These are phyloP conservation scores for Melocanna baccifera DNA, from an alignment of 176 grass and related monocot genomes.

Conservation along the genomic window DNA sequence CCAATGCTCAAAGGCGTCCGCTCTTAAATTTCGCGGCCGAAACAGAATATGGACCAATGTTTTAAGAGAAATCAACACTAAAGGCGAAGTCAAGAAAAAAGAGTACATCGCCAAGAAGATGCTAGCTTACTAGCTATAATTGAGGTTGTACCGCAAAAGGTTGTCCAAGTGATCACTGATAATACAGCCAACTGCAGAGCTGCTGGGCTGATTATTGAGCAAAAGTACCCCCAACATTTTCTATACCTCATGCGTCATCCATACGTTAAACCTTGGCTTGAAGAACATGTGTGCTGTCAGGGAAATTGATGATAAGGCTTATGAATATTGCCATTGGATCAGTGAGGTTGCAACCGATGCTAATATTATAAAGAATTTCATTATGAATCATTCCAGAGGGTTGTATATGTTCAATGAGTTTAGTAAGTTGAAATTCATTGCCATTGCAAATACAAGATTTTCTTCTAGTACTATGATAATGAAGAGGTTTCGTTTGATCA, in stretches of 20 bases:
- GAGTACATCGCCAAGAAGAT: background rate
- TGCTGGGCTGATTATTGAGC: background rate
- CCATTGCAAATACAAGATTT: background rate
- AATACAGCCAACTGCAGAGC: background rate
- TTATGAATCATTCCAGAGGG: background rate
- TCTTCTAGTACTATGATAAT: background rate
- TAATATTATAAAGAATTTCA: background rate
- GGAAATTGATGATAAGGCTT: background rate
- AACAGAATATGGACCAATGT: background rate
- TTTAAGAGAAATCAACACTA: background rate
- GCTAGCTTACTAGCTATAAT: background rate
- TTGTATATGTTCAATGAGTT: background rate
- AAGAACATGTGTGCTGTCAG: background rate
- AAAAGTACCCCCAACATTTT: background rate
- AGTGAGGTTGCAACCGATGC: background rate
- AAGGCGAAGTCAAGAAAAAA: background rate
- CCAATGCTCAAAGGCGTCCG: background rate
- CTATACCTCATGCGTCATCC: background rate
- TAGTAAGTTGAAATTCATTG: background rate
- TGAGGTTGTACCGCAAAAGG: background rate
- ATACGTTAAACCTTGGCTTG: background rate
- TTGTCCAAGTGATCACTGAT: background rate
- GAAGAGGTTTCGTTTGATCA: background rate
- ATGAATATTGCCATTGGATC: background rate
- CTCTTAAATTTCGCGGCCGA: background rate